Base-by-base conservation (phyloP, 2,329 filamentous ascomycete species). In the Coniochaeta sp. region DNA sequence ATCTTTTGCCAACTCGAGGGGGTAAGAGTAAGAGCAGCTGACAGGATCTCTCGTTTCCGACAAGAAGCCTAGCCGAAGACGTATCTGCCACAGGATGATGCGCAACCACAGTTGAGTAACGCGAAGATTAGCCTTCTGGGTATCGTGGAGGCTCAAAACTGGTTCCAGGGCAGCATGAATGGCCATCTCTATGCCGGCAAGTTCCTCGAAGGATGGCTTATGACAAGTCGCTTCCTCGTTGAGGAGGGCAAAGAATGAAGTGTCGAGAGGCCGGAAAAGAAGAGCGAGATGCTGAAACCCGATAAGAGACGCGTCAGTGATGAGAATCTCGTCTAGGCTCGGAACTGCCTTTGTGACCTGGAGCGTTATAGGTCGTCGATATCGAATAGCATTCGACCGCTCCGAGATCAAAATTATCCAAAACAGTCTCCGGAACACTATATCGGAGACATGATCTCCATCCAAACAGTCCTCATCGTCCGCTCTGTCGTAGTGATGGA, bases 101-200 rank as follows among this genome's bases (percentile, higher is more conserved):
- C 75, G 70, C 14, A 79, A 65, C 77, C 77, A 79, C 0, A 78
- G 72, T 60, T 79, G 76, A 0, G 77, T 79, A 17, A 79, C 72
- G 2, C 72, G 63, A 17, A 79, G 59, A 59, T 79, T 79, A 6
- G 77, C 74, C 40, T 77, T 75, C 64, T 79, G 77, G 0, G 75
- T 78, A 11, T 77, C 74, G n/a, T 73, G 70, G 1, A 79, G 69
- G 0, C 68, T 63, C 14, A 73, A 67, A 16, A 55, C 47, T 26
- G 38, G 40, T 19, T 71, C 68, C 7, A 77, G 64, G 0, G 76
- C 75, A 1, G 69, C 65, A 54, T 76, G 74, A 24, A 78, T 68
- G 8, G 66, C 67, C 0, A 68, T 65, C 59, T 77, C 76, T 7
- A 76, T 71, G 16, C 67, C 66, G 54, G 74, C 70, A 33, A 77